These are phyloP conservation scores for Colletotrichum scovillei DNA, from an alignment of 2,329 filamentous ascomycete genomes.

Conservation along the genomic window DNA sequence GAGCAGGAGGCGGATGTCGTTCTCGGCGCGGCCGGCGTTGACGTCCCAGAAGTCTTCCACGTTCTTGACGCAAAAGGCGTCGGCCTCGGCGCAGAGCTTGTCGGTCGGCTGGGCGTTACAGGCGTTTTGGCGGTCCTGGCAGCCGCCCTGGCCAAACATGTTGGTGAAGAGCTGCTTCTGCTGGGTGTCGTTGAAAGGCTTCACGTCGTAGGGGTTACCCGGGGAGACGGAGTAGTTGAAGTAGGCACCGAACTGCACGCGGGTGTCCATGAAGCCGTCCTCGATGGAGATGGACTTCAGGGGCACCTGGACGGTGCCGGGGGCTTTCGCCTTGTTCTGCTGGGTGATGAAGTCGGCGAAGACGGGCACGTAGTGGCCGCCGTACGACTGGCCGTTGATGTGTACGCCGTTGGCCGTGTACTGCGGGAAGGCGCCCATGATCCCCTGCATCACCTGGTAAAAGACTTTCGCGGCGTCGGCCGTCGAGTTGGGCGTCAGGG, in stretches of 20 bases:
- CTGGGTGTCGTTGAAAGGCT: slow-evolving; percentile 10
- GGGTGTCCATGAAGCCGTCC: slow-evolving; percentile 27
- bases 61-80: neutral
- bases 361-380: slow-evolving; percentile 22
- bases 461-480: slow-evolving; percentile 3
- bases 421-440: slow-evolving; percentile 21
- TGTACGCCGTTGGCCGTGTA: slow-evolving; percentile 4
- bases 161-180: slow-evolving; percentile 7
- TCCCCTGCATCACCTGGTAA: slow-evolving; percentile 23
- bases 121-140: slow-evolving; percentile 2
- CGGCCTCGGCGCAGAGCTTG: slow-evolving; percentile 5
- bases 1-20: slow-evolving; percentile 2
- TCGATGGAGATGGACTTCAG: slow-evolving; percentile 23
- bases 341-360: slow-evolving; percentile 18
- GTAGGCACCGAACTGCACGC: slow-evolving; percentile 21
- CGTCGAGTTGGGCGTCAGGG: slow-evolving; percentile 17
- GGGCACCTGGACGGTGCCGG: slow-evolving; percentile 6
- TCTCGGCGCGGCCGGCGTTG: slow-evolving; percentile 7
- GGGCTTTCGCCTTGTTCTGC: neutral
- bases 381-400: slow-evolving; percentile 23
- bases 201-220: slow-evolving; percentile 18
- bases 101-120: slow-evolving; percentile 8
- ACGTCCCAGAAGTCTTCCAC: slow-evolving; percentile 21
- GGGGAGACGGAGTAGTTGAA: slow-evolving; percentile 20
- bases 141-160: slow-evolving; percentile 17